Conservation (phyloP, 106 monocot genomes). For the Cymbidium sinense region DNA sequence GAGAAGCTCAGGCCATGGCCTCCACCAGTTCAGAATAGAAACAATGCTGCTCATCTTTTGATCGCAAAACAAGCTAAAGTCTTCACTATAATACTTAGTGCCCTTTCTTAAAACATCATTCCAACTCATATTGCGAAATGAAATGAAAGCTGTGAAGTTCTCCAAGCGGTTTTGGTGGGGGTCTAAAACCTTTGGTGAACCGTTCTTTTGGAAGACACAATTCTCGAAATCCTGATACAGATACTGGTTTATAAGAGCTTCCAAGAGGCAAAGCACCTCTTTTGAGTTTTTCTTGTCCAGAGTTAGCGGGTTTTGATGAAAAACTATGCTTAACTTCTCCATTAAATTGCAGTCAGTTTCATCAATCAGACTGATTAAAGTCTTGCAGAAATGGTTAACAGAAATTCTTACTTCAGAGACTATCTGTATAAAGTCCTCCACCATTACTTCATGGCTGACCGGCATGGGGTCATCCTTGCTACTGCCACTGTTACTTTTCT, state of each 20-base stretch:
- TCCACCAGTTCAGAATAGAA: background rate
- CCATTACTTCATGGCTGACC: constrained; percentile 75
- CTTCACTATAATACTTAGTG: constrained; percentile 64
- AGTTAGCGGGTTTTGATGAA: constrained; percentile 36
- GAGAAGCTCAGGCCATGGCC: background rate
- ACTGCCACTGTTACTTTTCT: constrained; percentile 2
- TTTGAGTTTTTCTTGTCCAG: constrained; percentile 28
- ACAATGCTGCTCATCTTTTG: constrained; percentile 55
- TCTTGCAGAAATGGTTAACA: constrained; percentile 78
- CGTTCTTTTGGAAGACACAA: constrained; percentile 65
- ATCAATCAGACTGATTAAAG: constrained; percentile 42
- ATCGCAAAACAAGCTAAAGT: constrained; percentile 80
- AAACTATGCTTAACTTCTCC: constrained; percentile 42
- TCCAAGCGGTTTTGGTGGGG: constrained; percentile 46
- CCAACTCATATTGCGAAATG: constrained; percentile 77
- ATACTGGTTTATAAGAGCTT: constrained; percentile 56
- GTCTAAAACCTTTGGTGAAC: constrained; percentile 40
- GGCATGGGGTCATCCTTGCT: constrained; percentile 43
- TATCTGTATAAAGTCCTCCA: constrained; percentile 90
- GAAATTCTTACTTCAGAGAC: constrained; percentile 84
- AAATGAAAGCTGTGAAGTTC: constrained; percentile 73
- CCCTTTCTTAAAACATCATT: constrained; percentile 68
- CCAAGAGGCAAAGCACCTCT: constrained; percentile 54
- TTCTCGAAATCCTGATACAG: constrained; percentile 93
- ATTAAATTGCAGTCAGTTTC: constrained; percentile 29